A percentile compares a stretch with the other conserved stretches of the same genome.
phyloP scores from a whole-genome alignment of 768 basidiomycete species.

The Candolleomyces aberdarensis region DNA sequence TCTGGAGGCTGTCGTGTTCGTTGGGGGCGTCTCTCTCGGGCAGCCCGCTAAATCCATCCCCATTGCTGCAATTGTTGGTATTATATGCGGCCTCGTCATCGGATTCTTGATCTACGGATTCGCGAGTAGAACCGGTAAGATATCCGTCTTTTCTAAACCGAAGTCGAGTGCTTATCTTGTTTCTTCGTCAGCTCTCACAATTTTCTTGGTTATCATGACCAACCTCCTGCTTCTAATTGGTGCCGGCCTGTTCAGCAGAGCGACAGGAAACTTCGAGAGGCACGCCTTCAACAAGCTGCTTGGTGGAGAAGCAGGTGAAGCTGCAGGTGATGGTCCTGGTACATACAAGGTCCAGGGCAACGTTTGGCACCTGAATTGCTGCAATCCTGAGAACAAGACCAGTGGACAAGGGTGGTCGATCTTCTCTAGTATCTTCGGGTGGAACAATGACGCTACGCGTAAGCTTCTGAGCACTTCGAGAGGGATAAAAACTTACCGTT shows the following conservation, averaged over 20 bases:
- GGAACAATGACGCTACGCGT: constrained; percentile 82
- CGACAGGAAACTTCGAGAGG: constrained; percentile 68
- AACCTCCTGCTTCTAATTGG: constrained; percentile 92
- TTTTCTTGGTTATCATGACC: constrained; percentile 92
- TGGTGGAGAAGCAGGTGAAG: constrained; percentile 70
- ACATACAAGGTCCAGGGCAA: constrained; percentile 77
- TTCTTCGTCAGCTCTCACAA: constrained; percentile 54
- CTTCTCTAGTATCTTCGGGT: constrained; percentile 83
- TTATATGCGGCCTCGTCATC: constrained; percentile 70
- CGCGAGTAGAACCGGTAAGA: constrained; percentile 67
- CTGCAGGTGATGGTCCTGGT: constrained; percentile 75
- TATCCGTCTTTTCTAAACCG: neutral
- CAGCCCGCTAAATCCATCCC: constrained; percentile 83
- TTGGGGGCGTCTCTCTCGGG: constrained; percentile 88
- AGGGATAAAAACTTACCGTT: constrained; percentile 15
- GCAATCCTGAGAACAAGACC: constrained; percentile 55
- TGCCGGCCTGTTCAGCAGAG: constrained; percentile 85
- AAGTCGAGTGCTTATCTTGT: neutral
- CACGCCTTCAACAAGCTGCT: constrained; percentile 66
- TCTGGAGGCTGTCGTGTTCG: constrained; percentile 90
- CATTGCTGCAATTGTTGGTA: constrained; percentile 82
- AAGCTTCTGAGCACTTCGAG: constrained; percentile 15
- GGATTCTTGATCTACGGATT: constrained; percentile 81
- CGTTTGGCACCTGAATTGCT: constrained; percentile 88
- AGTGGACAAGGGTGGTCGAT: constrained; percentile 67